phyloP scores from a whole-genome alignment of 352 stramenopile species.

The Discostella stelligera region DNA sequence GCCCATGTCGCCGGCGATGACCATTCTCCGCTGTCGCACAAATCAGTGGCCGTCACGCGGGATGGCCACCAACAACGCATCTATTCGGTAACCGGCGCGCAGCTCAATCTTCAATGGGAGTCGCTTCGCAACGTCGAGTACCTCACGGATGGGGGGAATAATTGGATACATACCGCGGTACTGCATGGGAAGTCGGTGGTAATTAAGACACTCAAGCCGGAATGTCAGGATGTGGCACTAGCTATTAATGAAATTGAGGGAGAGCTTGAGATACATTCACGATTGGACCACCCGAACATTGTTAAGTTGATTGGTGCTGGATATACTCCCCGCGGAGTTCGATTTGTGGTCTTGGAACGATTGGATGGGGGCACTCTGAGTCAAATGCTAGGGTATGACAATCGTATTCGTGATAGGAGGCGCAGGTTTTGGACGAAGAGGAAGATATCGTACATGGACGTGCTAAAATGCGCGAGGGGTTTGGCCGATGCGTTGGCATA shows the following conservation, averaged over 20 bases:
- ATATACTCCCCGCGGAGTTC: conserved; percentile 66
- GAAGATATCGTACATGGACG: conserved; percentile 72
- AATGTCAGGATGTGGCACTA: conserved; percentile 80
- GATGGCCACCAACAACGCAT: conserved; percentile 33
- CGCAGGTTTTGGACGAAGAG: conserved; percentile 80
- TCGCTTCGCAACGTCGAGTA: conserved; percentile 82
- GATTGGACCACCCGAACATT: conserved; percentile 78
- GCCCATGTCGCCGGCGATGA: conserved; percentile 16
- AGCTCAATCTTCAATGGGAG: conserved; percentile 78
- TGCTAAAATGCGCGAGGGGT: conserved; percentile 63
- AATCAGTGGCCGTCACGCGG: conserved; percentile 23
- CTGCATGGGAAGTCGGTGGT: conserved; percentile 75
- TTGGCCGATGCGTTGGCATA: conserved; percentile 89
- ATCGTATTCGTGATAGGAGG: conserved; percentile 77
- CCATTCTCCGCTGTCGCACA: conserved; percentile 1
- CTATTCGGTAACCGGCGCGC: conserved; percentile 67
- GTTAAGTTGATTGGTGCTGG: conserved; percentile 75
- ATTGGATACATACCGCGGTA: conserved; percentile 83
- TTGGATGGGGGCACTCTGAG: conserved; percentile 81
- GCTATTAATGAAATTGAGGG: conserved; percentile 84
- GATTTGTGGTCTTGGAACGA: conserved; percentile 81
- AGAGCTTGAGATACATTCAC: conserved; percentile 75
- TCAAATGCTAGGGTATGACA: conserved; percentile 82
- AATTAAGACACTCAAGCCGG: conserved; percentile 82
- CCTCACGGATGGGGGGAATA: conserved; percentile 81